Percentiles rank a stretch among this genome's conserved stretches.
These are phyloP conservation scores for Groenewaldozyma tartarivorans DNA, from an alignment of 805 yeast species.

Conservation along the genomic window DNA sequence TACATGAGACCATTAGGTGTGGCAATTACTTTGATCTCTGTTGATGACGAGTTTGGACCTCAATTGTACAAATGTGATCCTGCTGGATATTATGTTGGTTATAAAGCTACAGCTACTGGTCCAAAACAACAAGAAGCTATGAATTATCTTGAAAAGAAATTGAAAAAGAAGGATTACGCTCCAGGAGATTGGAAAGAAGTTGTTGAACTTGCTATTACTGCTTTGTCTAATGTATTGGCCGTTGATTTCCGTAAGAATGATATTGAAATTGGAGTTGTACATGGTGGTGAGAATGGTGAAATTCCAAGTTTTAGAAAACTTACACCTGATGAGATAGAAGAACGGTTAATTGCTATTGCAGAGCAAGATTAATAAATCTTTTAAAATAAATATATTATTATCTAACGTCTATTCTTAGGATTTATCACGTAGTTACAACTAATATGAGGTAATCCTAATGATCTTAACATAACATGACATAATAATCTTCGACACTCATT, in stretches of 20 bases:
- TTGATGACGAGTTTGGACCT: conserved; percentile 88
- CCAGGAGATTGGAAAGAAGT: conserved; percentile 82
- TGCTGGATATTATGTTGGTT: conserved; percentile 89
- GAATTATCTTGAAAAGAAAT: conserved; percentile 81
- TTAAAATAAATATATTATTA: background rate
- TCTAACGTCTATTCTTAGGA: conserved; percentile 6
- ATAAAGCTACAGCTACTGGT: conserved; percentile 88
- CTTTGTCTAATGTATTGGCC: conserved; percentile 76
- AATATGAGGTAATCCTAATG: conserved; percentile 14
- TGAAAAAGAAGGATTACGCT: conserved; percentile 60
- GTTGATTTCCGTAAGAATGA: conserved; percentile 93
- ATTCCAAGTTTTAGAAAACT: conserved; percentile 52
- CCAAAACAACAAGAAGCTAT: conserved; percentile 96
- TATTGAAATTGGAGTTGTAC: conserved; percentile 87
- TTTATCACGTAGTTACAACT: conserved; percentile 17
- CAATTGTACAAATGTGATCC: conserved; percentile 90
- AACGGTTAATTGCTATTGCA: conserved; percentile 86
- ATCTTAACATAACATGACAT: conserved; percentile 16
- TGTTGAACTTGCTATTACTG: conserved; percentile 81
- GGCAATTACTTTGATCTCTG: conserved; percentile 76
- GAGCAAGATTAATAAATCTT: conserved; percentile 67
- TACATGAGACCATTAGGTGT: conserved; percentile 98
- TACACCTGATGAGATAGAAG: conserved; percentile 84
- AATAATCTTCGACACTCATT: conserved; percentile 17
- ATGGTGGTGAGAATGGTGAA: conserved; percentile 44